Evolutionary conservation across 768 basidiomycete genomes (phyloP).

Genomic region (Boletus barrowsii): DNA sequence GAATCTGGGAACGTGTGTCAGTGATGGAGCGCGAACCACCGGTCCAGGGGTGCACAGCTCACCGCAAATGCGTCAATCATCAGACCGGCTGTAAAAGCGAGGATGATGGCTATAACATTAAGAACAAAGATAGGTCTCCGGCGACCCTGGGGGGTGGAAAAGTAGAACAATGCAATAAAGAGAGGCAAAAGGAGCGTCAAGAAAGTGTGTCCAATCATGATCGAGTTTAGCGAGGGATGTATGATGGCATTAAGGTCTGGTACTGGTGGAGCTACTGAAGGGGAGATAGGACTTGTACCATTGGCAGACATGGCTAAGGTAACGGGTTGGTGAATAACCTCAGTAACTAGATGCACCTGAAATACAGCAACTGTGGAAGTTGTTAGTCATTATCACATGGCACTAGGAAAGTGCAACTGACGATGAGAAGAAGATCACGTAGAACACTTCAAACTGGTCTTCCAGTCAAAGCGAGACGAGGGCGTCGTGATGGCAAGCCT

Average conservation of each 20-base stretch:
- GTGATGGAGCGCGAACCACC: background rate
- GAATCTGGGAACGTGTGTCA: conserved; percentile 20
- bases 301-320: conserved; percentile 14
- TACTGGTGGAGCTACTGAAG: background rate
- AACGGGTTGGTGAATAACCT: background rate
- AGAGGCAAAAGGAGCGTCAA: conserved; percentile 31
- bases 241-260: conserved; percentile 7
- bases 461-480: background rate
- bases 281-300: conserved; percentile 1
- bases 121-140: conserved; percentile 28
- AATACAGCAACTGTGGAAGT: background rate
- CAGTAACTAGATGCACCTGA: background rate
- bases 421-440: background rate
- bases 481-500: background rate
- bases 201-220: conserved; percentile 32
- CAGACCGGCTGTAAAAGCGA: conserved; percentile 21
- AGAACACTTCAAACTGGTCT: background rate
- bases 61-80: conserved; percentile 23
- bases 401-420: background rate
- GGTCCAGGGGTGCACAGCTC: background rate
- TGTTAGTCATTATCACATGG: background rate
- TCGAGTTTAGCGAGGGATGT: conserved; percentile 18
- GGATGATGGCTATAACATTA: conserved; percentile 20
- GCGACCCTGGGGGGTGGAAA: conserved; percentile 25
- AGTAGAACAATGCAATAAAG: conserved; percentile 30